Conservation (phyloP, 192 early-diverging fungal species). For the Rhizophagus sp. region DNA sequence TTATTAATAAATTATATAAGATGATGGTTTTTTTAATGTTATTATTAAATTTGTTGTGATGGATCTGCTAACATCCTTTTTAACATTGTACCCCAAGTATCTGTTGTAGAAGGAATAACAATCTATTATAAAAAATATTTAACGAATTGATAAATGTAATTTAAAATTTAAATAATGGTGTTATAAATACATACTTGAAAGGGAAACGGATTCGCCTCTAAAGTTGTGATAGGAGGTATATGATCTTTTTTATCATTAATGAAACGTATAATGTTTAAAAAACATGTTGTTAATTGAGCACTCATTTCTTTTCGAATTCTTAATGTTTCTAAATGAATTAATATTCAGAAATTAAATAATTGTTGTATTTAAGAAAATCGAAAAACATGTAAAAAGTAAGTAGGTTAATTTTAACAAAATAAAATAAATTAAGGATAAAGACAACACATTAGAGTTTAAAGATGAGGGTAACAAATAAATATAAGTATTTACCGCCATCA, state of each 20-base stretch:
- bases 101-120: constrained; percentile 48
- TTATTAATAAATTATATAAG: too few species aligned
- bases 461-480: too few species aligned
- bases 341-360: background rate
- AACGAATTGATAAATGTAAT: background rate
- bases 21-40: too few species aligned
- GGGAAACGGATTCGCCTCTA: constrained; percentile 61
- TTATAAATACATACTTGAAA: constrained; percentile 47
- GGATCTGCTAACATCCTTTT: constrained; percentile 41
- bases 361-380: too few species aligned
- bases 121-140: constrained; percentile 37
- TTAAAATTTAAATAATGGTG: background rate
- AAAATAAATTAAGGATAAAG: background rate
- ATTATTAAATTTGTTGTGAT: constrained; percentile 5
- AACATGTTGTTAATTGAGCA: constrained; percentile 45
- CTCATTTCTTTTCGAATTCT: constrained; percentile 47
- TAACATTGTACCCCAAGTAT: constrained; percentile 60
- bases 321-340: constrained; percentile 40
- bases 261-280: constrained; percentile 53
- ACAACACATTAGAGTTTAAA: background rate
- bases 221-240: constrained; percentile 63
- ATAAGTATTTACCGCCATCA: constrained; percentile 46
- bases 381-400: too few species aligned
- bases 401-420: too few species aligned
- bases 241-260: constrained; percentile 67